Evolutionary conservation across 164 flowering plant species (phyloP), one percentile per base, ranked within the genome.

Genomic region (Tetracentron sinense): DNA sequence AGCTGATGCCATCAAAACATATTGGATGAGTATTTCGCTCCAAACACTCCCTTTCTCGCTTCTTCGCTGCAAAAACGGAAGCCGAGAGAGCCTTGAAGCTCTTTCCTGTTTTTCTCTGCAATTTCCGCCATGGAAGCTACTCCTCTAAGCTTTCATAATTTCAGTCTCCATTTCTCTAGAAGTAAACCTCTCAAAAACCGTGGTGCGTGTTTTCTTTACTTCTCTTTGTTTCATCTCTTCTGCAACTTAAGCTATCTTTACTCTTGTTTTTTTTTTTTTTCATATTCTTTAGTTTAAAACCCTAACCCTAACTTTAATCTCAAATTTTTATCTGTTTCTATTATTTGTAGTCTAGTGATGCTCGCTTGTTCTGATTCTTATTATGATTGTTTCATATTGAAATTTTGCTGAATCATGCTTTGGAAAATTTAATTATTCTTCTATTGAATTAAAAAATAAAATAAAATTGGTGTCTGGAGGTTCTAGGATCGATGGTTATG

Each of bases 101-200:
- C 44, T 3, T 2, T 10, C 4, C 53, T 2, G 10, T 19, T 15
- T 27, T 19, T 28, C 51, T 48, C 64, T 27, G 6, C n/a, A 14
- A 28, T 29, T 65, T 38, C 2, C 56, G 60, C 72, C 75, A 82
- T 82, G 86, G 82, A 77, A 71, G 77, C 85, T 27, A 55, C 78
- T 20, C 50, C 66, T 48, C 60, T 75, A 11, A 44, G 72, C 63
- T 56, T 78, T 56, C 61, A 31, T 25, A 22, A 6, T 55, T 60
- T 74, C 63, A 42, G 22, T 64, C 63, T 65, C 29, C 46, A 17
- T 15, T 38, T 61, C 52, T 58, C 70, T 27, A 19, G 47, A 25
- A 7, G 44, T 0, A 69, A 60, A 28, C 62, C 61, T 11, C 21
- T n/a, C 31, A 49, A 31, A 30, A 7, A 42, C 22, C 68, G 52